Conservation (phyloP, 768 basidiomycete species). For the Coprinopsis cinerea region DNA sequence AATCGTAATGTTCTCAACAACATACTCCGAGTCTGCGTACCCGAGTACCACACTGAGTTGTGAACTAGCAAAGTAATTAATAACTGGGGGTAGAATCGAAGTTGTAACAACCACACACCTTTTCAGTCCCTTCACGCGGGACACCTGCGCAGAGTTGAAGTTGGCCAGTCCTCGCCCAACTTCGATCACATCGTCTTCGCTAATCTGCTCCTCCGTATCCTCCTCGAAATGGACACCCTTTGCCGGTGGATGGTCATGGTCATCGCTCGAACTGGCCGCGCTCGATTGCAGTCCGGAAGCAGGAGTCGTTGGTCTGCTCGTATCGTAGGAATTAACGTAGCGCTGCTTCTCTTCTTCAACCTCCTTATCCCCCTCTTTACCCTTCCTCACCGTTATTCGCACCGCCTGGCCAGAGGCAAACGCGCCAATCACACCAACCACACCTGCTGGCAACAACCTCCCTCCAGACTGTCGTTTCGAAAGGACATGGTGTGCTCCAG, state of each 20-base stretch:
- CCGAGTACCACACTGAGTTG: constrained; percentile 76
- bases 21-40: constrained; percentile 95
- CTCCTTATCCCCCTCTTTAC: constrained; percentile 12
- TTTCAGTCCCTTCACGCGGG: constrained; percentile 80
- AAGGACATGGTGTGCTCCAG: constrained; percentile 83
- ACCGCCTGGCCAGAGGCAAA: constrained; percentile 97
- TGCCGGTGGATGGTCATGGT: neutral
- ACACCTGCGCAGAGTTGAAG: constrained; percentile 92
- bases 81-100: constrained; percentile 9
- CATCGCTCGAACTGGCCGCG: neutral
- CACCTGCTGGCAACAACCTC: constrained; percentile 86
- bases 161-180: constrained; percentile 93
- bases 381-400: constrained; percentile 54
- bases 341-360: constrained; percentile 1
- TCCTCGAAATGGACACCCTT: constrained; percentile 2
- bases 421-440: constrained; percentile 76
- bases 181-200: constrained; percentile 67
- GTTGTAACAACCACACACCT: constrained; percentile 49
- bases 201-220: constrained; percentile 23
- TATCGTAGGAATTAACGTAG: neutral
- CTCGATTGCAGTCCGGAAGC: neutral
- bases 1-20: constrained; percentile 92
- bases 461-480: constrained; percentile 85
- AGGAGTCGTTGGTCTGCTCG: neutral
- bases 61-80: constrained; percentile 45